phyloP scores from a whole-genome alignment of 2,329 filamentous ascomycete species.

The Tothia fuscella region DNA sequence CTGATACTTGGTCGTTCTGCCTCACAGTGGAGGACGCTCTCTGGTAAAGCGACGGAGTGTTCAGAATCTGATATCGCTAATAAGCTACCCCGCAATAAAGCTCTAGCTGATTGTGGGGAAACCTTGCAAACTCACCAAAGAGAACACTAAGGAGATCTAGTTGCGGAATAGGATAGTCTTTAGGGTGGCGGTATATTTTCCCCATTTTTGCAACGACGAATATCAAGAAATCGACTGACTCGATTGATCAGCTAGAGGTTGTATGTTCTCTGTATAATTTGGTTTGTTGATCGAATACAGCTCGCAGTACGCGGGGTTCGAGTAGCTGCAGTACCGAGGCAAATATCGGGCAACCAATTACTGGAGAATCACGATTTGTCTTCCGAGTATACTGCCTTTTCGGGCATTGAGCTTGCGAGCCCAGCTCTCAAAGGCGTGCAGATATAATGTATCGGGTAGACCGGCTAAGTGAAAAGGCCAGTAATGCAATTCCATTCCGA shows the following conservation, averaged over 20 bases:
- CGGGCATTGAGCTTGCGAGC: too few relatives aligned
- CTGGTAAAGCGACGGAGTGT: background rate
- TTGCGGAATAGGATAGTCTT: slow-evolving; percentile 19
- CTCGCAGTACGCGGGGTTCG: background rate
- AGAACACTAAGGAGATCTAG: slow-evolving; percentile 30
- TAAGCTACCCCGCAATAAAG: background rate
- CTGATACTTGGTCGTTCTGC: slow-evolving; percentile 42
- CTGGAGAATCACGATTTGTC: background rate
- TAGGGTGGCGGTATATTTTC: slow-evolving; percentile 3
- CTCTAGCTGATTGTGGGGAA: background rate
- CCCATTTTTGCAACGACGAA: slow-evolving; percentile 1
- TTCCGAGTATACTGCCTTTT: too few relatives aligned
- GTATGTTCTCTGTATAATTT: background rate
- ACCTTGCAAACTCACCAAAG: slow-evolving; percentile 26
- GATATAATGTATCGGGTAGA: too few relatives aligned
- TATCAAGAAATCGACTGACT: background rate
- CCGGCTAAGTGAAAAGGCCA: too few relatives aligned
- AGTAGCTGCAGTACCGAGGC: background rate
- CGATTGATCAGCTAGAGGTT: background rate
- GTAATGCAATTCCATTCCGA: too few relatives aligned
- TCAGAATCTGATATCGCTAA: slow-evolving; percentile 3
- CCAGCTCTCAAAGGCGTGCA: too few relatives aligned
- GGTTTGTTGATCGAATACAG: background rate
- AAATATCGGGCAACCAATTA: background rate
- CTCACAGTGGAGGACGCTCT: slow-evolving; percentile 37